Base-by-base conservation (phyloP, 1,284 basidiomycete species). In the Thelephora terrestris region DNA sequence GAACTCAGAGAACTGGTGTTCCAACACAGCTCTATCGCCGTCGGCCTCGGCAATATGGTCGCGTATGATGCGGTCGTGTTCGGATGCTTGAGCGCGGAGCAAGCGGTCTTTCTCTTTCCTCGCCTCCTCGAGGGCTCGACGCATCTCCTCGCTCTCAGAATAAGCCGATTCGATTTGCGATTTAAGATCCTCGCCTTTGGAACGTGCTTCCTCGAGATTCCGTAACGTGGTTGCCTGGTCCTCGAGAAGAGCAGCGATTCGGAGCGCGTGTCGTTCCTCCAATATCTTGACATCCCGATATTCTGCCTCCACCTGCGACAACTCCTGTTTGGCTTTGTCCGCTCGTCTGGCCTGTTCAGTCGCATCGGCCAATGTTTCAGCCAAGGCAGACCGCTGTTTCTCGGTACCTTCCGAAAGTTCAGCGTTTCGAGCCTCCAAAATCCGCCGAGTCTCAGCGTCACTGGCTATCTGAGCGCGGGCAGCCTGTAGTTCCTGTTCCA, bases 41-140 rank as follows among this genome's bases (percentile, higher is more conserved):
- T 94, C 89, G 6, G 91, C 88, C 62, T 95, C 91, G 2, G 88
- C 88, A 42, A 88, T 83, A 58, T 91, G 87, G 63, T 94, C 91
- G 1, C 90, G 76, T 61, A 96, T 78, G 45, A 84, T 74, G 16
- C 85, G 75, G 52, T 94, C 91, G 56, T 91, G 86, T 61, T 92
- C 89, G 5, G 74, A 78, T 4, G 85, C 81, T 60, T 91, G 87
- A 5, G 71, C 74, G 46, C 74, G 77, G 47, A 92, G 67, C 17
- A 91, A 69, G 18, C 81, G 71, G 53, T 93, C 88, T 60, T 89
- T 85, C 63, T 91, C 85, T 49, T 67, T 66, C 45, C 77, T 75
- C 1, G 83, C 78, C 49, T 85, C 78, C 47, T 68, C 73, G 45
- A 92, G 65, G 36, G 85, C 81, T 37, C 69, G 68, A 48, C 78